Conservation (phyloP, 352 stramenopile genomes). For the Phytopythium aichiense region DNA sequence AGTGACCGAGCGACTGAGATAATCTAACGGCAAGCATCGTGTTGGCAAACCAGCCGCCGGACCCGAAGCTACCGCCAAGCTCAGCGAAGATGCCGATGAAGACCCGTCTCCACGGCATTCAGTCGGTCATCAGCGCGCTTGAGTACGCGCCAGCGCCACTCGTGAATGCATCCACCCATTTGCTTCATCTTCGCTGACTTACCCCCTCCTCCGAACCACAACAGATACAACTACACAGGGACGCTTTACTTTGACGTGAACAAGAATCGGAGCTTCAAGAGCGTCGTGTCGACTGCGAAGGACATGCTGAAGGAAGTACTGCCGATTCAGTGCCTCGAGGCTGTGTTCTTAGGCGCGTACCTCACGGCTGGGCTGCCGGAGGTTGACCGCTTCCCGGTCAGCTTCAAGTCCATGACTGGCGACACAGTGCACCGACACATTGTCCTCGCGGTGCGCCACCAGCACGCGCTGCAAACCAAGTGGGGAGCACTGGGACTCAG, state of each 20-base stretch:
- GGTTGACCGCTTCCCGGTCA: constrained; percentile 80
- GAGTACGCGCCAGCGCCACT: constrained; percentile 34
- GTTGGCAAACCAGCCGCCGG: constrained; percentile 31
- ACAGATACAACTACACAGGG: constrained; percentile 86
- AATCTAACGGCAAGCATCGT: background rate
- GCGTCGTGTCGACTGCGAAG: constrained; percentile 80
- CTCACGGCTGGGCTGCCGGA: constrained; percentile 64
- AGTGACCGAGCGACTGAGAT: background rate
- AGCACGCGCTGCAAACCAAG: constrained; percentile 39
- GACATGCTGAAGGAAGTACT: constrained; percentile 82
- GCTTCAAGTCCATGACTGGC: constrained; percentile 78
- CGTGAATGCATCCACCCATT: background rate
- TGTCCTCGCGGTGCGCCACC: constrained; percentile 65
- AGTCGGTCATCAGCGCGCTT: constrained; percentile 63
- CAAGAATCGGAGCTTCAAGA: constrained; percentile 89
- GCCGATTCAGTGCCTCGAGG: constrained; percentile 88
- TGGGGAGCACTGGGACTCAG: constrained; percentile 85
- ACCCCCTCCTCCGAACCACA: background rate
- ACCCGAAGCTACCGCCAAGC: constrained; percentile 56
- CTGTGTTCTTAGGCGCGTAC: constrained; percentile 80
- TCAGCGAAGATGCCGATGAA: constrained; percentile 57
- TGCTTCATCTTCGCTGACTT: background rate
- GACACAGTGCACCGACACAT: constrained; percentile 75
- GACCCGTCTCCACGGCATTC: constrained; percentile 45
- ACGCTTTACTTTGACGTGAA: constrained; percentile 83